Evolutionary conservation across 345 rosid genomes (phyloP), one percentile per base, ranked within the genome.

Genomic region (Kandelia obovata): DNA sequence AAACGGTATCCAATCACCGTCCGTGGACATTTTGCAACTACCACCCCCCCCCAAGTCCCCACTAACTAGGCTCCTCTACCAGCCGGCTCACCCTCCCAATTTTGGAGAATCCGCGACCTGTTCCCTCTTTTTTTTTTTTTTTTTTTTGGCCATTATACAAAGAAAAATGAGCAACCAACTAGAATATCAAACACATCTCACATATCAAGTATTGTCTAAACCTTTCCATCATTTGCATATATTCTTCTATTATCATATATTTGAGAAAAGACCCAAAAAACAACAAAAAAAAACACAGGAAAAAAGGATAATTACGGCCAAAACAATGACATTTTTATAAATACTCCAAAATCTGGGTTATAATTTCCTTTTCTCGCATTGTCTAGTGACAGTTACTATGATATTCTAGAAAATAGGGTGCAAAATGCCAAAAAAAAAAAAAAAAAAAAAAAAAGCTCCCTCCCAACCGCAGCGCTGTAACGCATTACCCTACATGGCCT

Each of bases 71-170:
- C 68, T 66, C 66, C 66, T 66, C 74, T 21, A 21, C 51, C 68
- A 46, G 80, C 53, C 52, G 57, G 77, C 61, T 55, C 72, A 57
- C 7, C 49, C 8, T 58, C 70, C 56, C 19, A 30, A 56, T 27
- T 67, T 61, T 56, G 52, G 64, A 46, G 11, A 28, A 64, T 27
- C 26, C 58, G 49, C 72, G 17, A 19, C 1, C 26, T 60, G 77
- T 64, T 69, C 62, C 46, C 10, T 1, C 7, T 28, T 28, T 0
- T 0, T 0, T 37, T 35, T 35, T 7, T 34, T 6, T 34, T 34
- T 34, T 7, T 34, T 43, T 68, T 74, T 20, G 77, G 64, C 68
- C 73, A 71, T 61, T 7, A 34, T 21, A 25, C 51, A 57, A 0
- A 43, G 4, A 43, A 43, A 43, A 39, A 9, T 39, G 16, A 39